These are phyloP conservation scores for Lepidium aucheri DNA, from an alignment of 345 rosid genomes.

Conservation along the genomic window DNA sequence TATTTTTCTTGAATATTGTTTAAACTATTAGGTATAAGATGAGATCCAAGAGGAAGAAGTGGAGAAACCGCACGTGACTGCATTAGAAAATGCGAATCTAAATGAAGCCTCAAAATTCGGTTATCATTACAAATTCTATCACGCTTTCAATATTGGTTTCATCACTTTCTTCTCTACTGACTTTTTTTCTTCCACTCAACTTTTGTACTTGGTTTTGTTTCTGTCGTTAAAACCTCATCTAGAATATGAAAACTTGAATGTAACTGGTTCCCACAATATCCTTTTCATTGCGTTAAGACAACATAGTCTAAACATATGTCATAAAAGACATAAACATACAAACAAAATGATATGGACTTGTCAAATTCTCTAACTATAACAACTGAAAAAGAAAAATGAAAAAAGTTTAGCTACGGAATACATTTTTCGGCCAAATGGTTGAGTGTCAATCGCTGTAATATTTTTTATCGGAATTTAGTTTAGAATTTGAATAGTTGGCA, in stretches of 20 bases:
- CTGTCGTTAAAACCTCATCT: neutral
- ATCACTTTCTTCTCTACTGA: slow-evolving; percentile 16
- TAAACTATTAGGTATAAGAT: neutral
- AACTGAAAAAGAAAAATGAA: neutral
- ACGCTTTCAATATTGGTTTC: slow-evolving; percentile 1
- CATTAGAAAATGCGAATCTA: slow-evolving; percentile 11
- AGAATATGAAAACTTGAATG: neutral
- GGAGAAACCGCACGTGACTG: neutral
- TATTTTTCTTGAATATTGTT: neutral
- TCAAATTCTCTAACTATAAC: neutral
- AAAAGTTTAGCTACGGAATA: no score
- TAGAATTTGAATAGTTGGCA: no score
- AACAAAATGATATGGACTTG: neutral
- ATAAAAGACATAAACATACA: neutral
- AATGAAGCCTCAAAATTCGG: neutral
- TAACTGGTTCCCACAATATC: slow-evolving; percentile 1
- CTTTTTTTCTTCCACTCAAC: slow-evolving; percentile 10
- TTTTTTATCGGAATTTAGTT: no score
- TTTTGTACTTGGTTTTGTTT: neutral
- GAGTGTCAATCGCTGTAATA: no score
- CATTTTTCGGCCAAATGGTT: no score
- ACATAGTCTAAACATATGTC: neutral
- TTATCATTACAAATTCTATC: slow-evolving; percentile 5
- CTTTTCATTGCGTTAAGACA: neutral
- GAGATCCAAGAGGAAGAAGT: slow-evolving; percentile 8